Base-by-base conservation (phyloP, 2,329 filamentous ascomycete species). In the Apiospora pterosperma region DNA sequence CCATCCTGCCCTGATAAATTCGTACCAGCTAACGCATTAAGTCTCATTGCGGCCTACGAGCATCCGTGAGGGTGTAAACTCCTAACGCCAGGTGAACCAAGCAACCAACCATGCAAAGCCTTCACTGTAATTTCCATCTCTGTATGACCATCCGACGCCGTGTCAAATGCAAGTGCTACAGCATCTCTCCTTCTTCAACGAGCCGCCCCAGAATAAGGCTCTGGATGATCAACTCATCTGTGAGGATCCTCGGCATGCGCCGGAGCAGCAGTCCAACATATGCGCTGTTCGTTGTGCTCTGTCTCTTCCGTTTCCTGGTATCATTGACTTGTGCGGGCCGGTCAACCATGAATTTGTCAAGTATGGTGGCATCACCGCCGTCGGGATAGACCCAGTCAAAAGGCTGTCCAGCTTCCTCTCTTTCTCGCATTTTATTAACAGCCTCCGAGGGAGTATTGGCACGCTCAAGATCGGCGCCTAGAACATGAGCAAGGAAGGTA, bases 211-310 rank as follows among this genome's bases (percentile, higher is more conserved):
- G 76, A 68, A 99, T 97, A 65, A 98, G 80, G 76, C 93, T 97
- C 81, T 99, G 95, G 63, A 97, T 89, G 25, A 98, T 88, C 74
- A 95, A 88, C 77, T 98, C 95, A 75, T 96, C 90, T 64, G 89
- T 90, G 62, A 97, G 85, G 55, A 96, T 84, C 67, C 84, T 85
- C 4, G 48, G 48, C 48, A 55, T 55, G 41, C 93, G 81, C 66
- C 78, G 84, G 70, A 84, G 81, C 14, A 82, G 79, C 52, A 78
- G 72, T 19, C 79, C 73, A 34, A 75, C 71, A 23, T 76, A 67
- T 41, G 72, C 75, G 61, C 73, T 75, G 23, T 71, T 72, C 12
- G 67, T 69, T n/a, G 71, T 75, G 69, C 78, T 78, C 71, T 78
- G 79, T 31, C 82, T 76, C 71, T 84, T 84, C 63, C 78, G 77